Evolutionary conservation across 2,329 filamentous ascomycete species (phyloP), one percentile per base, ranked within the genome.

Genomic region (Whalleya microplaca): DNA sequence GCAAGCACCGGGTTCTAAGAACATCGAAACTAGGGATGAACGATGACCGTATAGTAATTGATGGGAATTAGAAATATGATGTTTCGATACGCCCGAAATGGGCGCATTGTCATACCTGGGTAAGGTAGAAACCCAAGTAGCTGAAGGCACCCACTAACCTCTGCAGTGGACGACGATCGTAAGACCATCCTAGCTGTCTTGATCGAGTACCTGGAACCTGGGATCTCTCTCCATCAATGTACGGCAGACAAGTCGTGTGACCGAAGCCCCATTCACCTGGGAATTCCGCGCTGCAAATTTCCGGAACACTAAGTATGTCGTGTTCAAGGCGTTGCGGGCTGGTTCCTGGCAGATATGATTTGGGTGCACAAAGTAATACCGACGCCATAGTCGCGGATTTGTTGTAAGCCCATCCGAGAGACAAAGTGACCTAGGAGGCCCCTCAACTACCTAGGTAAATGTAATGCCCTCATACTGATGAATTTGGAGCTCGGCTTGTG

Each of bases 261-360:
- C 62, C 41, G 46, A 57, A 51, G 47, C 53, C 41, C 59, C 62
- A 56, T 55, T 55, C 19, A 44, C 53, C 48, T 63, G 62, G 62
- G 45, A 37, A 64, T 56, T 61, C 53, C 57, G 57, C 57, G 56
- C 61, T 62, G 59, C 56, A 58, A 53, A 44, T 48, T 58, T 45
- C 59, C 62, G 62, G 55, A 42, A 58, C 45, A 55, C 60, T 58
- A 48, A 50, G 55, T 53, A 53, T 52, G 59, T 44, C 55, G 59
- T 62, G 51, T 44, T 57, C 48, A 53, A 53, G 56, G 48, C 50
- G 52, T 54, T 55, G 54, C 56, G 48, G 45, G 49, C 53, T 46
- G 53, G 47, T 56, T 52, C 58, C 48, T 59, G 53, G 48, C 54
- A 56, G 51, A 57, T 53, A 63, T 61, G 58, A 48, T 58, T 56